Evolutionary conservation across 495 filamentous ascomycete genomes (phyloP), one percentile per base, ranked within the genome.

Genomic region (Daldinia vernicosa): DNA sequence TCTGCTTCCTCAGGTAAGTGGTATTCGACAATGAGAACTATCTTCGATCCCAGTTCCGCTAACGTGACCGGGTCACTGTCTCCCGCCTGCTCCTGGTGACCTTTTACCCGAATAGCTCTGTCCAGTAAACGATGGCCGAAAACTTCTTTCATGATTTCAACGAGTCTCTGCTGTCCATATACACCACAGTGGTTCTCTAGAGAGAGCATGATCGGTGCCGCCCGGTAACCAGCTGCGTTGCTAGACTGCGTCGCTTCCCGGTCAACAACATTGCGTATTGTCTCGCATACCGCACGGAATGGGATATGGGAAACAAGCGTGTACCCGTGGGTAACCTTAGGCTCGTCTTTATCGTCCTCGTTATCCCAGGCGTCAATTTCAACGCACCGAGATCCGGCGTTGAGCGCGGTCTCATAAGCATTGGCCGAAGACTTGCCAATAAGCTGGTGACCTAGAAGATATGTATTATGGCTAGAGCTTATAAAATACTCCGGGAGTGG

Each of bases 311-410:
- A 86, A 3, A 85, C 84, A 1, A 88, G 78, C 1, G 85, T 88
- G 59, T 81, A 87, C 0, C 85, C 85, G 58, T 88, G 85, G 4
- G 85, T 88, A 35, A 87, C 85, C 66, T 86, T 87, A 0, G 84
- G 85, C 58, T 87, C 85, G 12, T 80, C 77, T 7, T 59, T 65
- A 61, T 85, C 66, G 26, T 86, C 82, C 15, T 79, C 71, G 58
- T 85, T 77, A 63, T 88, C 84, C 84, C 85, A 88, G 9, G 84
- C 85, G 63, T 87, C 85, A 40, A 88, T 88, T 72, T 88, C 85
- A n/a, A 88, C 83, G 63, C 85, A 88, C 14, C 85, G 70, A 6
- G 85, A 83, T 17, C 85, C 85, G 4, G 84, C 78, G 6, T 71
- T 74, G 17, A 88, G 77, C 0, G 84, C 82, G 3, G 75, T 81